Base-by-base conservation (phyloP, 164 flowering plant genomes). In the Pachysandra terminalis region DNA sequence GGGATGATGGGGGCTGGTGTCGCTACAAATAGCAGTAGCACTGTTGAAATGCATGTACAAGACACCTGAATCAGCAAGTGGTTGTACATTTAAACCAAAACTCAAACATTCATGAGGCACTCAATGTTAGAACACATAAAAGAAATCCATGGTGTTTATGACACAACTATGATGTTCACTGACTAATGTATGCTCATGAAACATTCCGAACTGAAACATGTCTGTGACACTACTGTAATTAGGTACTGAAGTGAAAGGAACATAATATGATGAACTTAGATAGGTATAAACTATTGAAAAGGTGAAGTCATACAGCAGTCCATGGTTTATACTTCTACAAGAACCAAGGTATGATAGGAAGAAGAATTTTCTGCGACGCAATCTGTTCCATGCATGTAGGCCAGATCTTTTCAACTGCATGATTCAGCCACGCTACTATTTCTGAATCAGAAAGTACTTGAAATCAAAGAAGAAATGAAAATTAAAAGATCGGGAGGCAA, bases 381-480 rank as follows among this genome's bases (percentile, higher is more conserved):
- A n/a, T n/a, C n/a, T n/a, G n/a, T n/a, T n/a, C n/a, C n/a, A n/a
- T n/a, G n/a, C n/a, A n/a, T n/a, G n/a, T n/a, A n/a, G n/a, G n/a
- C n/a, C n/a, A n/a, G n/a, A n/a, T n/a, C n/a, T n/a, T n/a, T n/a
- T n/a, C n/a, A n/a, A n/a, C n/a, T n/a, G n/a, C n/a, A n/a, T n/a
- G n/a, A n/a, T n/a, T n/a, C n/a, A n/a, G 76, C 99, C 98, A 96
- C 65, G 92, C 66, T 6, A 93, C 97, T n/a, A 95, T 76, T 74
- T 96, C 99, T 26, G 97, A 93, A 84, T 93, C 96, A 22, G 90
- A 76, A 68, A 96, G 93, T 48, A 85, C 84, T 98, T n/a, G n/a
- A n/a, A n/a, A n/a, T n/a, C n/a, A n/a, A n/a, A n/a, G n/a, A n/a
- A n/a, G n/a, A n/a, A n/a, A 40, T 40, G 45, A 40, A 40, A 5